A percentile compares a stretch with the other conserved stretches of the same genome.
Conservation (phyloP, 768 basidiomycete species). For the Tylopilus felleus region DNA sequence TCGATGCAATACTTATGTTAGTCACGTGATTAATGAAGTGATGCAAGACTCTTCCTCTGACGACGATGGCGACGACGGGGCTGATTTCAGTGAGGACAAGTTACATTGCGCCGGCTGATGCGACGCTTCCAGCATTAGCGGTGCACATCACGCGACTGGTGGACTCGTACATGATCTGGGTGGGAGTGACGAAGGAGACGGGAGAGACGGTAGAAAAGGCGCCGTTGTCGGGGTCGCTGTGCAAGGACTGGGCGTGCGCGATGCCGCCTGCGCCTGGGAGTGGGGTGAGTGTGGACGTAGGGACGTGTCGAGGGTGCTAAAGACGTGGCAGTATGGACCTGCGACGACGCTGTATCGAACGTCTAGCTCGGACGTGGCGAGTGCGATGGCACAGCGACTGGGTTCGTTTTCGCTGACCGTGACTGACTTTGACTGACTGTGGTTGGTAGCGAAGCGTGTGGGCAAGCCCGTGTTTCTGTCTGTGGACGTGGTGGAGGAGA, state of each 20-base stretch:
- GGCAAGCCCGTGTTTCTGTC: conserved; percentile 70
- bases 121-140: conserved; percentile 53
- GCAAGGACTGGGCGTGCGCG: conserved; percentile 79
- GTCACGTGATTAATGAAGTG: conserved; percentile 21
- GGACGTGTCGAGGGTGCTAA: neutral
- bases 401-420: conserved; percentile 44
- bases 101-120: conserved; percentile 48
- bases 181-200: conserved; percentile 53
- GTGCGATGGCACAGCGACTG: conserved; percentile 76
- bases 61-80: conserved; percentile 4
- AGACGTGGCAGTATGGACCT: conserved; percentile 22
- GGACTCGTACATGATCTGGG: conserved; percentile 82
- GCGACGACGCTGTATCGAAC: conserved; percentile 66
- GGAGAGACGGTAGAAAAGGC: conserved; percentile 47
- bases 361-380: conserved; percentile 47
- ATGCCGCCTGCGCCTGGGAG: conserved; percentile 51
- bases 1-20: too few species aligned
- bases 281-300: conserved; percentile 19
- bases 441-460: conserved; percentile 54
- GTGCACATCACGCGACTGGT: conserved; percentile 66
- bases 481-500: conserved; percentile 51
- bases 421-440: too few species aligned
- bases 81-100: conserved; percentile 45
- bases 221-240: conserved; percentile 53
- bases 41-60: neutral